phyloP scores from a whole-genome alignment of 208 protist genomes.

The Phytomonas serpens region DNA sequence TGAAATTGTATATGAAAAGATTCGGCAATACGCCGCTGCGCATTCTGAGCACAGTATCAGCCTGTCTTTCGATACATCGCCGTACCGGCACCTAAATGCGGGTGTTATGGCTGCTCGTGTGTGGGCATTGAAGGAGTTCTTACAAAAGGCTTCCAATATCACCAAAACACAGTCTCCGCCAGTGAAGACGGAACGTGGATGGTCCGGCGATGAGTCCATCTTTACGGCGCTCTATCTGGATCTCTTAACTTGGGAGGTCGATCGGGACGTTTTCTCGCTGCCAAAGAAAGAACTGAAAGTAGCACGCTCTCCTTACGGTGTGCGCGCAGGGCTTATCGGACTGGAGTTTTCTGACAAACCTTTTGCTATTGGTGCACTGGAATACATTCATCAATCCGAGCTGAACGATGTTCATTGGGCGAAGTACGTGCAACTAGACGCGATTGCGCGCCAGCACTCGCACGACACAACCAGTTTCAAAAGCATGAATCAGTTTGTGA shows the following conservation, averaged over 20 bases:
- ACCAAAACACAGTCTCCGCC: not conserved
- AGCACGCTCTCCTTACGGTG: no score
- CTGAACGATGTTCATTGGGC: not conserved
- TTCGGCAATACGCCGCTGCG: not conserved
- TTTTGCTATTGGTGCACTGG: no score
- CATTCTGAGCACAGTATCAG: no score
- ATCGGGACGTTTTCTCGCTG: not conserved
- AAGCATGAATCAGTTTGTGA: not conserved
- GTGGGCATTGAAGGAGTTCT: not conserved
- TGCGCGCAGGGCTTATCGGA: not conserved
- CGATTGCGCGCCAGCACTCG: not conserved
- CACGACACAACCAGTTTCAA: not conserved
- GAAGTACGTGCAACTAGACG: not conserved
- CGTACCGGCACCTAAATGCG: not conserved
- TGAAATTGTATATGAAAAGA: not conserved
- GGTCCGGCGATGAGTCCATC: not conserved
- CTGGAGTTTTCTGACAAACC: no score
- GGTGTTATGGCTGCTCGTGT: not conserved
- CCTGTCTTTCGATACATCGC: no score
- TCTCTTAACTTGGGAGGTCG: not conserved
- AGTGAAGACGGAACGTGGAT: not conserved
- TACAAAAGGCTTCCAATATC: not conserved
- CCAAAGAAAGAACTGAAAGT: not conserved
- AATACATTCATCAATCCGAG: no score
- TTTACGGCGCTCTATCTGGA: not conserved